Conservation (phyloP, 176 grass and related monocot species). For the Triticum urartu region DNA sequence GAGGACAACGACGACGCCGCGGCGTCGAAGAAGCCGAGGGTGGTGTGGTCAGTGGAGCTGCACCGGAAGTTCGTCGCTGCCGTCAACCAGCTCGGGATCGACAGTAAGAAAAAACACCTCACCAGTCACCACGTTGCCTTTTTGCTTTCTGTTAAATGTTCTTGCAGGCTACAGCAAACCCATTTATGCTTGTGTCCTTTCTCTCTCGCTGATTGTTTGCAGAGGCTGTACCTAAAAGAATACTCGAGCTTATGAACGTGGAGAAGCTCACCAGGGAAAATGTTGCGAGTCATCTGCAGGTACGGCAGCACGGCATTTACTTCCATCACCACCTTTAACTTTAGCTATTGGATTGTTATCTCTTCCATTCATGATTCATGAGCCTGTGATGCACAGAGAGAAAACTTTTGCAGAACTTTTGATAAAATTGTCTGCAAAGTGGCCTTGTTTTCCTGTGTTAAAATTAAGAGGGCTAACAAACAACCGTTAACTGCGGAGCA, state of each 20-base stretch:
- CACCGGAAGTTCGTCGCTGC: constrained; percentile 82
- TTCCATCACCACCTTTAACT: not conserved
- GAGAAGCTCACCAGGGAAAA: constrained; percentile 88
- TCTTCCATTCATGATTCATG: constrained; percentile 11
- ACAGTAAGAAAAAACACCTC: constrained; percentile 40
- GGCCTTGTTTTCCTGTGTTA: not conserved
- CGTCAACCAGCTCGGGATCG: constrained; percentile 77
- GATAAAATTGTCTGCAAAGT: not conserved
- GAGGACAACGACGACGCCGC: constrained; percentile 50
- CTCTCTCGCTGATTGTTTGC: constrained; percentile 23
- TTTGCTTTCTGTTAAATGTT: constrained; percentile 25
- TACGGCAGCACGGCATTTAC: constrained; percentile 29
- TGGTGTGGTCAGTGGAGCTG: constrained; percentile 81
- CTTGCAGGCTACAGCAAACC: constrained; percentile 13
- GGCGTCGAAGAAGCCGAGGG: constrained; percentile 62
- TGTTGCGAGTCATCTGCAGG: constrained; percentile 95
- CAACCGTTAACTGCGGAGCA: too few relatives aligned
- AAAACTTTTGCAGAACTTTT: not conserved
- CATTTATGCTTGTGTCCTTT: constrained; percentile 38
- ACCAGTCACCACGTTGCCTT: not conserved
- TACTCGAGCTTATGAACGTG: constrained; percentile 88
- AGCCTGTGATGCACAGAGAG: not conserved
- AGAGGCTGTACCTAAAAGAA: constrained; percentile 93
- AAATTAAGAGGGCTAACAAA: not conserved
- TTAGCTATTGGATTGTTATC: not conserved